Base-by-base conservation (phyloP, 768 basidiomycete genomes). In the Mycena galericulata region DNA sequence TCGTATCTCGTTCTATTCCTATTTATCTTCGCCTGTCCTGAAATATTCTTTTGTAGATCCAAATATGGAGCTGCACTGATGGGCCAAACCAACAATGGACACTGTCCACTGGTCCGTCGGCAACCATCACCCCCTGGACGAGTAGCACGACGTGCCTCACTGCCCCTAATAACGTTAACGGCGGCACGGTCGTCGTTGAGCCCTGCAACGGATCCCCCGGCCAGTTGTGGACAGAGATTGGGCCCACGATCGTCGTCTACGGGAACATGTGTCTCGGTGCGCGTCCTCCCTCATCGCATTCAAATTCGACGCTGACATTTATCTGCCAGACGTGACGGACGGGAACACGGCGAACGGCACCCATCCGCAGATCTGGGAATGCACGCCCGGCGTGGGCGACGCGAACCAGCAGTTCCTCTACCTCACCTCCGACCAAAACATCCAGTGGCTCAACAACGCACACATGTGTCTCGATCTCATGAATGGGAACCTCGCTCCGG, bases 31-130 rank as follows among this genome's bases (percentile, higher is more conserved):
- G 17, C 22, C 24, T 29, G n/a, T n/a, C n/a, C 18, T 22, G 45
- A 12, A n/a, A 8, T 32, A 27, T 43, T 18, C 15, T 11, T 12
- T 20, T 43, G 36, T 26, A 66, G 64, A 51, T 59, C 14, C 64
- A 66, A 66, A 66, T 66, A 8, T 66, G 65, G 65, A 32, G 29
- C 22, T 67, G 65, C 50, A 67, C 53, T 20, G 63, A 47, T 15
- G 65, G 65, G 4, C 18, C 22, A 3, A 67, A 67, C 50, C 65
- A 67, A 29, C 24, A 27, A 20, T 67, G 57, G 57, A 55, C 65
- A 30, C 65, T 34, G 2, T 60, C 65, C 24, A 67, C 65, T 26
- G 65, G 65, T 15, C 47, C 20, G 34, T 14, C 30, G 49, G 49
- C 8, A 50, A 15, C 26, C 14, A 15, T 12, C 10, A 15, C 49